phyloP scores from a whole-genome alignment of 1,284 basidiomycete species.

The Taiwanofungus camphoratus region DNA sequence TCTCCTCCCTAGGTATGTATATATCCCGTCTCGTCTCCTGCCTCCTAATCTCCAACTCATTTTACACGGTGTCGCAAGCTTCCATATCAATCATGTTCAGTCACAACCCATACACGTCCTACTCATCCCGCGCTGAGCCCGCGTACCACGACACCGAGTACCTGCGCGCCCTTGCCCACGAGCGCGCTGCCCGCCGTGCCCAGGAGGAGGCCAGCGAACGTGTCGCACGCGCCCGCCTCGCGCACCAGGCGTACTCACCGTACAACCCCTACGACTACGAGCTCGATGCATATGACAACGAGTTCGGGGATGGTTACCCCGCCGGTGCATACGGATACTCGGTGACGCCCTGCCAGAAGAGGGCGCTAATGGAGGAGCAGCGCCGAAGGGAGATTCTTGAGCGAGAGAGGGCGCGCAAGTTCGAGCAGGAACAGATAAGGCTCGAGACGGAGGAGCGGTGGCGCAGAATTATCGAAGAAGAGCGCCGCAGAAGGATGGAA shows the following conservation, averaged over 20 bases:
- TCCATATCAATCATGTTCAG: too few species aligned
- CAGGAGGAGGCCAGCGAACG: slow-evolving; percentile 28
- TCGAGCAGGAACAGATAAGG: slow-evolving; percentile 18
- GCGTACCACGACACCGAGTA: slow-evolving; percentile 25
- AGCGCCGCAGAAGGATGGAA: slow-evolving; percentile 17
- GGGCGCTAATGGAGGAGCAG: slow-evolving; percentile 14
- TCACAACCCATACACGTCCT: too few species aligned
- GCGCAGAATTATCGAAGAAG: slow-evolving; percentile 16
- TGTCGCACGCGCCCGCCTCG: slow-evolving; percentile 25
- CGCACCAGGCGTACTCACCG: slow-evolving; percentile 21
- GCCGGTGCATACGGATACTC: slow-evolving; percentile 10
- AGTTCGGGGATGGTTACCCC: slow-evolving; percentile 13
- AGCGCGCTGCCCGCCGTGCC: slow-evolving; percentile 26
- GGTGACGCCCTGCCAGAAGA: slow-evolving; percentile 11
- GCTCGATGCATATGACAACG: slow-evolving; percentile 15
- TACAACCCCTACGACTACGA: slow-evolving; percentile 24
- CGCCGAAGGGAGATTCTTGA: slow-evolving; percentile 8
- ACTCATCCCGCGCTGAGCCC: too few species aligned
- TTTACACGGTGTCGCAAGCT: too few species aligned
- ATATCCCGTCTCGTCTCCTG: too few species aligned
- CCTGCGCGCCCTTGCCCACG: slow-evolving; percentile 26
- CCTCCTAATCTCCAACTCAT: too few species aligned
- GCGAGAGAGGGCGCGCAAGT: slow-evolving; percentile 11
- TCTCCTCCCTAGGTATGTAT: too few species aligned
- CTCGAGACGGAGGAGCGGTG: slow-evolving; percentile 15